phyloP scores from a whole-genome alignment of 768 basidiomycete species.

The Hirschioporus abietinus region DNA sequence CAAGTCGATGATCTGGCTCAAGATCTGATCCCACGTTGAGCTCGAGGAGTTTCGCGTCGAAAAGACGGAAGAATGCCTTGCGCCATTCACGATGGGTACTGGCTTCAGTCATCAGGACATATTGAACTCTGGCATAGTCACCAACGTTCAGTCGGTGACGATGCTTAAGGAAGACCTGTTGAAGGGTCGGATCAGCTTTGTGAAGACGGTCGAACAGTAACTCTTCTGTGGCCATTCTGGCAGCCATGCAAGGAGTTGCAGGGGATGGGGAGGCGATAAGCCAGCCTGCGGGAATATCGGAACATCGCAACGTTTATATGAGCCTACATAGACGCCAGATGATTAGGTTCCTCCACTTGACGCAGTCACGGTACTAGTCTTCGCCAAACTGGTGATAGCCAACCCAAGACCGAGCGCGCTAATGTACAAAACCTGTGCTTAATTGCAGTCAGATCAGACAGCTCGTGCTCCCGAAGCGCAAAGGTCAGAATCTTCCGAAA shows the following conservation, averaged over 20 bases:
- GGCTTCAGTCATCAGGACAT: not conserved
- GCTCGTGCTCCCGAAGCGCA: no score
- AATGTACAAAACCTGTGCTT: no score
- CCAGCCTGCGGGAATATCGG: constrained; percentile 30
- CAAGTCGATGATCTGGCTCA: not conserved
- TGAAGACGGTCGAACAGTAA: not conserved
- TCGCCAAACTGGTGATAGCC: not conserved
- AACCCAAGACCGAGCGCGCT: not conserved
- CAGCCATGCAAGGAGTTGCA: not conserved
- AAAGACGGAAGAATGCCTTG: not conserved
- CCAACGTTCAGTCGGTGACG: not conserved
- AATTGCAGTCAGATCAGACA: no score
- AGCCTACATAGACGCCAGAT: not conserved
- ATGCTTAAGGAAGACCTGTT: not conserved
- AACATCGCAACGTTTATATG: not conserved
- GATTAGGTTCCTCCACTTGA: not conserved
- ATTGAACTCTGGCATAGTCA: not conserved
- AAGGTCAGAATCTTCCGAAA: no score
- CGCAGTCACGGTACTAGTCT: not conserved
- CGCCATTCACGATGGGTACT: not conserved
- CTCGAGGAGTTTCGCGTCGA: not conserved
- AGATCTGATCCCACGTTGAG: not conserved
- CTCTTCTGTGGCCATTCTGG: not conserved
- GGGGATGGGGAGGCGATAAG: constrained; percentile 42
- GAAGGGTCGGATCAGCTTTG: not conserved